Conservation (phyloP, 768 basidiomycete genomes). For the Clitopilus hobsonii region DNA sequence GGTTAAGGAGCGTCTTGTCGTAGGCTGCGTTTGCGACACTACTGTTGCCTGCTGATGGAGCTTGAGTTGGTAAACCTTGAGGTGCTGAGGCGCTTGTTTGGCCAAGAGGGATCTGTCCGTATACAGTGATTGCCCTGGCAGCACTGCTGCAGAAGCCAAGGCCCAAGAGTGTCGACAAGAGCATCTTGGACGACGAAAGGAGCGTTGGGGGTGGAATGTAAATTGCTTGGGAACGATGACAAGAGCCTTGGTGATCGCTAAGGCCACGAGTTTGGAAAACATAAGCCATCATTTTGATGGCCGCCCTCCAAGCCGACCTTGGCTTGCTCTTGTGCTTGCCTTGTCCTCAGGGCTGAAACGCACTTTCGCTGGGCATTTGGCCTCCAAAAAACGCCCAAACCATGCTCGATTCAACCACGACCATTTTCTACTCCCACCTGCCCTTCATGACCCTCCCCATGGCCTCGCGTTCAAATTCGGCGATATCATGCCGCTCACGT, state of each 20-base stretch:
- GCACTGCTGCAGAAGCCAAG: conserved; percentile 7
- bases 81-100: conserved; percentile 10
- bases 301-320: not conserved
- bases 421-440: too few species aligned
- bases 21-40: conserved; percentile 35
- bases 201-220: conserved; percentile 2
- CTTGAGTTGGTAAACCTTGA: not conserved
- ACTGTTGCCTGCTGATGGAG: conserved; percentile 11
- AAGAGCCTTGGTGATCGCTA: not conserved
- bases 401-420: too few species aligned
- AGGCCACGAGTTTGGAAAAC: not conserved
- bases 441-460: too few species aligned
- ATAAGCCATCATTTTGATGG: not conserved
- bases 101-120: conserved; percentile 26
- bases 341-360: not conserved
- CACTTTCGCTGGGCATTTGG: too few species aligned
- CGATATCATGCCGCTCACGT: not conserved
- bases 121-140: conserved; percentile 22
- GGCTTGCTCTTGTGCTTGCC: not conserved
- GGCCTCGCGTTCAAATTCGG: too few species aligned
- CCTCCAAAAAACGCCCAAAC: too few species aligned
- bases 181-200: conserved; percentile 6
- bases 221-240: conserved; percentile 1
- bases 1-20: conserved; percentile 42
- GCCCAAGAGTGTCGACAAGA: conserved; percentile 5